A percentile compares a stretch with the other conserved stretches of the same genome.
phyloP scores from a whole-genome alignment of 768 basidiomycete species.

The Sistotremastrum suecicum region DNA sequence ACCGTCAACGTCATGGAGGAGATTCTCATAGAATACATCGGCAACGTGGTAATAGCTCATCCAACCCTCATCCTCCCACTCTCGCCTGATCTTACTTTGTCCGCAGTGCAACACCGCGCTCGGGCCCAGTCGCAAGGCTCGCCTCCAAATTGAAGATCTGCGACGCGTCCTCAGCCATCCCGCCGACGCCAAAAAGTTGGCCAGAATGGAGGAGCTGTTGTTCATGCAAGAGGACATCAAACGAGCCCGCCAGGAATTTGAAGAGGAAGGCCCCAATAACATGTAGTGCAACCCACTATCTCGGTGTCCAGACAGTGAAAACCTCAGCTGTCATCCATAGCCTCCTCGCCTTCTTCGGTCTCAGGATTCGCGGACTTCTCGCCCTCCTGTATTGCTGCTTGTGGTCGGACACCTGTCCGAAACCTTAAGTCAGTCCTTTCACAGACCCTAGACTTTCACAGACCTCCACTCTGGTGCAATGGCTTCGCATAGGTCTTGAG shows the following conservation, averaged over 20 bases:
- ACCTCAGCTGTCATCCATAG: background rate
- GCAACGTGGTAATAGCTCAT: slow-evolving; percentile 50
- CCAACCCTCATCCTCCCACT: background rate
- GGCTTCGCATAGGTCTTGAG: slow-evolving; percentile 70
- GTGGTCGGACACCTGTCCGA: slow-evolving; percentile 1
- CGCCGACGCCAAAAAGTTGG: slow-evolving; percentile 86
- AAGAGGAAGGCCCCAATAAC: slow-evolving; percentile 34
- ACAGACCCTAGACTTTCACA: slow-evolving; percentile 7
- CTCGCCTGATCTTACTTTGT: background rate
- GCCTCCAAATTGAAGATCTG: slow-evolving; percentile 79
- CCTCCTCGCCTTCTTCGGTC: too few species aligned
- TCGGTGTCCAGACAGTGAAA: background rate
- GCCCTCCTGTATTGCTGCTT: slow-evolving; percentile 1
- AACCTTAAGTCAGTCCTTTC: background rate
- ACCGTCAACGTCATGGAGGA: slow-evolving; percentile 90
- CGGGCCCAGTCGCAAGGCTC: slow-evolving; percentile 51
- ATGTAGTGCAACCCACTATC: slow-evolving; percentile 13
- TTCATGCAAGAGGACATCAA: slow-evolving; percentile 95
- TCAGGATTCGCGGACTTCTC: background rate
- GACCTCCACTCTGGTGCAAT: slow-evolving; percentile 60
- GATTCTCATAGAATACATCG: slow-evolving; percentile 80
- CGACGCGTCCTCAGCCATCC: slow-evolving; percentile 66
- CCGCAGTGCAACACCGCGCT: slow-evolving; percentile 60
- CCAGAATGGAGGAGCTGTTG: slow-evolving; percentile 80
- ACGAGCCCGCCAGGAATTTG: slow-evolving; percentile 70